Conservation (phyloP, 768 basidiomycete species). For the Lentinula aciculospora region DNA sequence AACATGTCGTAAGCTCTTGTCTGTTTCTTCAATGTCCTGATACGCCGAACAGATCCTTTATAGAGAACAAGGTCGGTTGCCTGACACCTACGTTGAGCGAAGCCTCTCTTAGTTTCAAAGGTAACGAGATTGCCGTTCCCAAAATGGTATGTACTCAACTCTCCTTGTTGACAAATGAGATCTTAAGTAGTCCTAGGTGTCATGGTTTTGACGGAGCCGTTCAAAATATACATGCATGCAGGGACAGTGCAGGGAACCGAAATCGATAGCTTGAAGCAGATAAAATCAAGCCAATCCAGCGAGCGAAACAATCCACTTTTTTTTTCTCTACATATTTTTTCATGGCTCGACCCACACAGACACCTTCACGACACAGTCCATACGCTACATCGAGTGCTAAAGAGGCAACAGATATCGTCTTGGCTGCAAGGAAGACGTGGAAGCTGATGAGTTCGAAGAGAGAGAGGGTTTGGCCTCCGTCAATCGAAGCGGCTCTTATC, state of each 20-base stretch:
- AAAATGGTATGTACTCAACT: neutral
- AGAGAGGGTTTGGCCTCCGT: conserved; percentile 61
- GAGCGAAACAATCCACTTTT: neutral
- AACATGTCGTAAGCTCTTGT: neutral
- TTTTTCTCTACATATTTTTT: neutral
- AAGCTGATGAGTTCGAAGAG: conserved; percentile 46
- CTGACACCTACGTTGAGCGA: neutral
- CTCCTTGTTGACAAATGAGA: neutral
- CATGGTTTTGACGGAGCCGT: neutral
- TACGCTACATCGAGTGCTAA: neutral
- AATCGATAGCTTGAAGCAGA: neutral
- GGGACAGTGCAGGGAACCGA: neutral
- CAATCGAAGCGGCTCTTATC: conserved; percentile 54
- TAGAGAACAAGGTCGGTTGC: neutral
- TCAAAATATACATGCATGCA: neutral
- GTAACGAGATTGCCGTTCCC: neutral
- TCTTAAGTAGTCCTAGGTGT: neutral
- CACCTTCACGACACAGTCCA: neutral
- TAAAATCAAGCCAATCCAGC: neutral
- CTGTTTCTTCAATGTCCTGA: neutral
- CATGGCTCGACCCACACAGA: neutral
- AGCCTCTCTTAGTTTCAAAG: neutral
- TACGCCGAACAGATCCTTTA: neutral
- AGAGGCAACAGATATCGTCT: conserved; percentile 5
- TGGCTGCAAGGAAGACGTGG: conserved; percentile 48